Evolutionary conservation across 176 grass and related monocot species (phyloP), one percentile per base, ranked within the genome.

Genomic region (Leersia perrieri): DNA sequence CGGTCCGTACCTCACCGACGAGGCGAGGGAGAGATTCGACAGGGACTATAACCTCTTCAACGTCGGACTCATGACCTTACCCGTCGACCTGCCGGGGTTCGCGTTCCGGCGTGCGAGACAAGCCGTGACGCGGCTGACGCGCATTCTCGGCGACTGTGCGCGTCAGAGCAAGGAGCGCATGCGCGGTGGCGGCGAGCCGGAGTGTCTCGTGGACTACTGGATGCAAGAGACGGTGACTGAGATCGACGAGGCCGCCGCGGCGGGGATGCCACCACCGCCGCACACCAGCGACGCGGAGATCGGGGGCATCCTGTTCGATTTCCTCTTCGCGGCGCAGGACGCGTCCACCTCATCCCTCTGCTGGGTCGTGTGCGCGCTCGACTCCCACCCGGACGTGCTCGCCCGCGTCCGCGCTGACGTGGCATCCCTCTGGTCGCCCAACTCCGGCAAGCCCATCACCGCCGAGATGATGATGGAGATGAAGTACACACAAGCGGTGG

Each of bases 301-400:
- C 5, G 92, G 92, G 4, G 84, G 81, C 25, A 82, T 85, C 66
- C 55, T 94, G 20, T 98, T 98, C 74, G 95, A 91, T 83, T 94
- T 97, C 85, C 86, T 97, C 22, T 97, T 97, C 82, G 94, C 94
- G 4, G 87, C 94, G 61, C 94, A 97, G 87, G 94, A 97, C 86
- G 94, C 94, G 62, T 94, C 89, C 32, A 97, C 94, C 10, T 97
- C 92, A 5, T 97, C 92, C 1, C 92, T 97, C 6, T 90, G 90
- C 76, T 92, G 92, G 92, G 95, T 90, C 0, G 85, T 97, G 0
- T 76, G 88, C 5, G 75, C 89, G 8, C 95, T 97, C 0, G 92
- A 94, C 40, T 55, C 92, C 44, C 92, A 92, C 87, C 95, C 95
- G 4, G 88, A 94, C n/a, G 92, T 94, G 10, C 89, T 98, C 32